Percentiles rank a stretch among this genome's conserved stretches.
Evolutionary conservation across 352 stramenopile species (phyloP).

Genomic region (Phytophthora nicotianae): DNA sequence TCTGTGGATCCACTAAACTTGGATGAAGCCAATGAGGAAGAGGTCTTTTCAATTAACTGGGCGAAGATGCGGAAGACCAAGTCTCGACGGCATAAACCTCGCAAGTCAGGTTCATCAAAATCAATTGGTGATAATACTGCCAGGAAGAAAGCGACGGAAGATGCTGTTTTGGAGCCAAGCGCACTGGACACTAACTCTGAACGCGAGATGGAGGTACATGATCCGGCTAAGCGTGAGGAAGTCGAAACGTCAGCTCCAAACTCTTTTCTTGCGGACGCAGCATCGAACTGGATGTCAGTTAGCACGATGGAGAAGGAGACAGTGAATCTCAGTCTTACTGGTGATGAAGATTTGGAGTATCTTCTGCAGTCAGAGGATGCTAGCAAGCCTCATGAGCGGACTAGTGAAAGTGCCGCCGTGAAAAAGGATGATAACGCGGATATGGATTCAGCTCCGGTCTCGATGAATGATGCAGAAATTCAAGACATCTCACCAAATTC

Average conservation of each 20-base stretch:
- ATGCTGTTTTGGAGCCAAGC: conserved; percentile 8
- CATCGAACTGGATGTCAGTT: conserved; percentile 36
- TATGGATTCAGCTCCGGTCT: not conserved
- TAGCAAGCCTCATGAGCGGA: not conserved
- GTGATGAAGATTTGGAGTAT: conserved; percentile 14
- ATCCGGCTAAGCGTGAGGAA: not conserved
- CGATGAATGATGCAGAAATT: conserved; percentile 4
- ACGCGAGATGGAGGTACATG: not conserved
- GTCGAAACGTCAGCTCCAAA: not conserved
- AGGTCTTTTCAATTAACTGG: conserved; percentile 52
- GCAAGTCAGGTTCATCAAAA: conserved; percentile 5
- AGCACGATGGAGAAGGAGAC: conserved; percentile 11
- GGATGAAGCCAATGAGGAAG: conserved; percentile 34
- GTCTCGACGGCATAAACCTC: conserved; percentile 25
- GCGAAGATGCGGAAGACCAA: conserved; percentile 46
- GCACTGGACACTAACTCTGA: conserved; percentile 8
- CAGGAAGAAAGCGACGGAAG: conserved; percentile 1
- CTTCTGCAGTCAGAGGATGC: conserved; percentile 2
- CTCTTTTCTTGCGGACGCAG: conserved; percentile 19
- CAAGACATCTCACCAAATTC: conserved; percentile 3
- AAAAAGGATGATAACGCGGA: conserved; percentile 1
- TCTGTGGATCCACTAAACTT: conserved; percentile 1
- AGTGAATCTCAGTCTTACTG: conserved; percentile 11
- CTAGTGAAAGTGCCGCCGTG: not conserved
- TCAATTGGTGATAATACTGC: conserved; percentile 4